These are phyloP conservation scores for Cladophialophora yegresii DNA, from an alignment of 2,329 filamentous ascomycete species.

Conservation along the genomic window DNA sequence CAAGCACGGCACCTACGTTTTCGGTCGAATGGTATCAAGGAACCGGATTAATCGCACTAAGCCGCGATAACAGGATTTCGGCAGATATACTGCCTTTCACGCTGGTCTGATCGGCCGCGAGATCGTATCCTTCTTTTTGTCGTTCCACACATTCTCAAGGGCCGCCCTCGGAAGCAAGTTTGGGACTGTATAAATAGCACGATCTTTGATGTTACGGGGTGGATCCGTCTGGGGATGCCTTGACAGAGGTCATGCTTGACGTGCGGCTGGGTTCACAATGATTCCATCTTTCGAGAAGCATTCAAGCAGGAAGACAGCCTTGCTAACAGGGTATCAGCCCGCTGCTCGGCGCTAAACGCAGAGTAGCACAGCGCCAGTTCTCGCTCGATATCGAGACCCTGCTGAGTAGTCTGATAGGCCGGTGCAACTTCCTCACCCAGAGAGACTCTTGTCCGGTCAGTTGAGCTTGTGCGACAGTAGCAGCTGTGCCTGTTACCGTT, in stretches of 20 bases:
- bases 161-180: not conserved
- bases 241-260: not conserved
- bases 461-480: not conserved
- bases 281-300: not conserved
- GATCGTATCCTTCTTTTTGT: not conserved
- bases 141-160: not conserved
- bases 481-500: not conserved
- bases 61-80: constrained; percentile 3
- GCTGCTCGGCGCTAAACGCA: not conserved
- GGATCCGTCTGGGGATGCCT: not conserved
- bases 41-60: constrained; percentile 3
- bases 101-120: not conserved
- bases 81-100: not conserved
- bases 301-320: not conserved
- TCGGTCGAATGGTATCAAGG: not conserved
- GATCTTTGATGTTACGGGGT: not conserved
- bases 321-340: not conserved
- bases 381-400: not conserved
- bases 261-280: not conserved
- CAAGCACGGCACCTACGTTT: not conserved
- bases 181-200: not conserved
- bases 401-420: not conserved
- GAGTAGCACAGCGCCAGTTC: not conserved
- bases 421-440: not conserved
- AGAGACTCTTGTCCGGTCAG: not conserved